These are phyloP conservation scores for Ceratocystis diversiconidia DNA, from an alignment of 2,329 filamentous ascomycete species.

Conservation along the genomic window DNA sequence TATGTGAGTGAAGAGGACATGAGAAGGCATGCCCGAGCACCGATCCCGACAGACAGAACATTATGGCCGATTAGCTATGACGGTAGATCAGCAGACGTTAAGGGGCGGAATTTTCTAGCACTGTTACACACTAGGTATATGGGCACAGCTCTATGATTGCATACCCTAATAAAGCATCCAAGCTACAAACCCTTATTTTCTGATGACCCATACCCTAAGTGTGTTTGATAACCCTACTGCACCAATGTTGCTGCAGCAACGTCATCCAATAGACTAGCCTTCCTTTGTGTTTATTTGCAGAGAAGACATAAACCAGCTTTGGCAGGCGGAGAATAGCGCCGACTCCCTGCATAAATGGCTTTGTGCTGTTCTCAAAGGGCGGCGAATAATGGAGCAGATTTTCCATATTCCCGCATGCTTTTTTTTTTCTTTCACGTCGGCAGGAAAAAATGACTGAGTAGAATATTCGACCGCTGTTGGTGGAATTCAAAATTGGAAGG, in stretches of 20 bases:
- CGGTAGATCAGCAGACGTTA: too few species aligned
- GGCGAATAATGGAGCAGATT: not conserved
- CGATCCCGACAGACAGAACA: too few species aligned
- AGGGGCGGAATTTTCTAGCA: too few species aligned
- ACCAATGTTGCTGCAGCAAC: not conserved
- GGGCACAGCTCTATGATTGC: not conserved
- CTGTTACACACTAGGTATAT: too few species aligned
- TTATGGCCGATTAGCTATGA: too few species aligned
- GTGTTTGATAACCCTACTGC: not conserved
- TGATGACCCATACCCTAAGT: not conserved
- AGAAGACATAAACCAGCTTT: not conserved
- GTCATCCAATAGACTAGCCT: not conserved
- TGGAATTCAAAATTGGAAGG: not conserved
- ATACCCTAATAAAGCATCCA: not conserved
- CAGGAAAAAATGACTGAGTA: too few species aligned
- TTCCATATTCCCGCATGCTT: not conserved
- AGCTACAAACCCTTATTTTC: not conserved
- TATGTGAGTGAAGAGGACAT: too few species aligned
- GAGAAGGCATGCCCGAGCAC: too few species aligned
- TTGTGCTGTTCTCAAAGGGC: not conserved
- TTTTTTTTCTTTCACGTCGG: not conserved
- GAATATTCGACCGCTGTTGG: not conserved
- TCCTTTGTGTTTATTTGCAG: too few species aligned
- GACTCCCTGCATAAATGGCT: constrained; percentile 2
- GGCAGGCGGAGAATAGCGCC: not conserved